phyloP scores from a whole-genome alignment of 208 protist species.

The Leishmania tropica region DNA sequence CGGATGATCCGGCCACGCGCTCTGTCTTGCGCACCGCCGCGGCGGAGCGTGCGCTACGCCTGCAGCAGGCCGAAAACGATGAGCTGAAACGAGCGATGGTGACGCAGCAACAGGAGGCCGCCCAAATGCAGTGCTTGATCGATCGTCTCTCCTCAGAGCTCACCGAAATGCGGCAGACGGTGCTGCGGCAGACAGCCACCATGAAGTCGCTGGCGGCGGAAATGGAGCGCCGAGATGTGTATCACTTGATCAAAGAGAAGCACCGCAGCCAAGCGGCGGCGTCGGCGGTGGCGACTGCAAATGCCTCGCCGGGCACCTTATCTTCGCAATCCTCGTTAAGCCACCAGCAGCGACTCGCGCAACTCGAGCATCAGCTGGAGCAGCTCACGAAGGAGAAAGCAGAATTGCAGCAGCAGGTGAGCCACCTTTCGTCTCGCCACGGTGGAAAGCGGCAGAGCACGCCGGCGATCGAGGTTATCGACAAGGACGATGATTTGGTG shows the following conservation, averaged over 20 bases:
- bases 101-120: slow-evolving; percentile 31
- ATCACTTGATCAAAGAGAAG: slow-evolving; percentile 49
- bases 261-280: slow-evolving; percentile 16
- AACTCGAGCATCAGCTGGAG: slow-evolving; percentile 13
- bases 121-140: slow-evolving; percentile 38
- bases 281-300: not conserved
- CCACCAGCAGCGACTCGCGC: not conserved
- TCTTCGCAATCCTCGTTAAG: not conserved
- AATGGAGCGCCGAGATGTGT: slow-evolving; percentile 60
- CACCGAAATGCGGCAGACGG: slow-evolving; percentile 42
- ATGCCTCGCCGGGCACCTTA: not conserved
- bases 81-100: slow-evolving; percentile 41
- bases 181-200: slow-evolving; percentile 62
- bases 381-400: slow-evolving; percentile 14
- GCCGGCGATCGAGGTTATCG: slow-evolving; percentile 21
- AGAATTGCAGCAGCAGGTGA: not conserved
- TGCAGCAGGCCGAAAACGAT: slow-evolving; percentile 61
- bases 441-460: not conserved
- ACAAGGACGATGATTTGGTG: slow-evolving; percentile 17
- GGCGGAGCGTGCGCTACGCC: slow-evolving; percentile 48
- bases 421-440: not conserved
- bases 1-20: slow-evolving; percentile 16
- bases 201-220: slow-evolving; percentile 43
- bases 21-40: slow-evolving; percentile 33
- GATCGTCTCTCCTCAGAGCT: slow-evolving; percentile 64